Evolutionary conservation across 2,329 filamentous ascomycete genomes (phyloP).

Genomic region (Neonectria coccinea): DNA sequence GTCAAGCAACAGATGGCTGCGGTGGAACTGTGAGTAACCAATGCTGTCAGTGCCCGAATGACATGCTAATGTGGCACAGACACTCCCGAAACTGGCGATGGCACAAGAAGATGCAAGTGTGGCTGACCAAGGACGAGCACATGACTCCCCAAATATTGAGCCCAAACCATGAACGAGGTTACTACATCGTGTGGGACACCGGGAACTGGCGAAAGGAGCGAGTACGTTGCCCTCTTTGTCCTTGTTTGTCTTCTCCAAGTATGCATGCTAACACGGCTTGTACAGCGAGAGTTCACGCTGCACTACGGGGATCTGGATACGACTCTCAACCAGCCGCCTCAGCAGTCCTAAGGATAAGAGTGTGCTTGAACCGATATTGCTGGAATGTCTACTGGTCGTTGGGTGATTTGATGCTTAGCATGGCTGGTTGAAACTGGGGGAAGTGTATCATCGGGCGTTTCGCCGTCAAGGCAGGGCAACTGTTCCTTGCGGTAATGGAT

Average conservation of each 20-base stretch:
- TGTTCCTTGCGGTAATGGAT: slow-evolving; percentile 49
- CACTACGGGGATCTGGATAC: slow-evolving; percentile 73
- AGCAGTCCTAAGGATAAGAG: slow-evolving; percentile 45
- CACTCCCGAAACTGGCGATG: slow-evolving; percentile 75
- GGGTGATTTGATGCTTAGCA: slow-evolving; percentile 30
- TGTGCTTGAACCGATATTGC: slow-evolving; percentile 15
- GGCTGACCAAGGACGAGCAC: slow-evolving; percentile 75
- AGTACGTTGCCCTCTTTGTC: slow-evolving; percentile 56
- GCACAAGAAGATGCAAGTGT: slow-evolving; percentile 75
- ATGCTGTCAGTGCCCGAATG: too few relatives aligned
- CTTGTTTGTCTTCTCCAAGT: not conserved
- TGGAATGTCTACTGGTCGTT: slow-evolving; percentile 25
- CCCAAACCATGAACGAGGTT: slow-evolving; percentile 71
- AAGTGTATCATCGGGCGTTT: slow-evolving; percentile 48
- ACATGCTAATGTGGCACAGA: slow-evolving; percentile 52
- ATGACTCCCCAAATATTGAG: slow-evolving; percentile 72
- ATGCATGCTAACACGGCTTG: slow-evolving; percentile 27
- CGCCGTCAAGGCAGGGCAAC: slow-evolving; percentile 46
- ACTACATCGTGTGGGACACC: slow-evolving; percentile 75
- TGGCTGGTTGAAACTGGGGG: slow-evolving; percentile 35
- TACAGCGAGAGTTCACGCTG: slow-evolving; percentile 69
- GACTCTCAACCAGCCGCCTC: slow-evolving; percentile 50
- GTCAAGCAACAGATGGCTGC: slow-evolving; percentile 73
- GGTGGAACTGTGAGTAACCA: slow-evolving; percentile 66
- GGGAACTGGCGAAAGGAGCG: slow-evolving; percentile 72